Evolutionary conservation across 2,329 filamentous ascomycete genomes (phyloP).

Genomic region (Byssochlamys sp.): DNA sequence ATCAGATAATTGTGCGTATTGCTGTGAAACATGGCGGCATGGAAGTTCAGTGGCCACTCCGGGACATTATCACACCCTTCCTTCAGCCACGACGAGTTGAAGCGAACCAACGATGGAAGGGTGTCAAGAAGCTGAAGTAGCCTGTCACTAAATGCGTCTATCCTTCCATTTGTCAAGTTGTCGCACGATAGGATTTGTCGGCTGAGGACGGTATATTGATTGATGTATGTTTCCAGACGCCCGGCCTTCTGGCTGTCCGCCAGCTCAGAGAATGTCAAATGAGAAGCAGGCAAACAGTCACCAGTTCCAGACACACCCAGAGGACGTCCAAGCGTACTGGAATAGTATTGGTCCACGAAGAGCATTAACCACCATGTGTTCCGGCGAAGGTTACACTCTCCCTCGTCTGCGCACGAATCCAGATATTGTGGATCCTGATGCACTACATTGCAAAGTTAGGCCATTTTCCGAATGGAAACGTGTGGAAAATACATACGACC

Average conservation of each 20-base stretch:
- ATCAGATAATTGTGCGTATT: slow-evolving; percentile 3
- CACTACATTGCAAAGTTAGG: not conserved
- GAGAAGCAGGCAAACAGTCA: not conserved
- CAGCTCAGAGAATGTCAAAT: not conserved
- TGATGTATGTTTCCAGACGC: not conserved
- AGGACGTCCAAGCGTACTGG: slow-evolving; percentile 2
- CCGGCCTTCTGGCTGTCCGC: not conserved
- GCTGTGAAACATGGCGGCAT: slow-evolving; percentile 1
- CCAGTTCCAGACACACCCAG: slow-evolving; percentile 3
- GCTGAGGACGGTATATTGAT: not conserved
- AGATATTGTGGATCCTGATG: slow-evolving; percentile 3
- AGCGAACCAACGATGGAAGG: slow-evolving; percentile 1
- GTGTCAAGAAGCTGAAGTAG: not conserved
- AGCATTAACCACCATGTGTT: slow-evolving; percentile 3
- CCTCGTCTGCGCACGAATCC: not conserved
- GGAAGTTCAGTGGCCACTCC: not conserved
- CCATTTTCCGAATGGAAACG: not conserved
- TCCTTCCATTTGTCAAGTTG: slow-evolving; percentile 1
- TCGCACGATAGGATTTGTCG: slow-evolving; percentile 1
- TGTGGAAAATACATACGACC: slow-evolving; percentile 1
- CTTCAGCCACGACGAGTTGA: slow-evolving; percentile 1
- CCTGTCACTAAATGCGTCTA: slow-evolving; percentile 1
- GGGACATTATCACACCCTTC: not conserved
- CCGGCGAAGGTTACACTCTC: slow-evolving; percentile 1
- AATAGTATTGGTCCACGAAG: slow-evolving; percentile 1